A percentile compares a stretch with the other conserved stretches of the same genome.
phyloP scores from a whole-genome alignment of 2,329 filamentous ascomycete genomes.

The Blastomyces percursus region DNA sequence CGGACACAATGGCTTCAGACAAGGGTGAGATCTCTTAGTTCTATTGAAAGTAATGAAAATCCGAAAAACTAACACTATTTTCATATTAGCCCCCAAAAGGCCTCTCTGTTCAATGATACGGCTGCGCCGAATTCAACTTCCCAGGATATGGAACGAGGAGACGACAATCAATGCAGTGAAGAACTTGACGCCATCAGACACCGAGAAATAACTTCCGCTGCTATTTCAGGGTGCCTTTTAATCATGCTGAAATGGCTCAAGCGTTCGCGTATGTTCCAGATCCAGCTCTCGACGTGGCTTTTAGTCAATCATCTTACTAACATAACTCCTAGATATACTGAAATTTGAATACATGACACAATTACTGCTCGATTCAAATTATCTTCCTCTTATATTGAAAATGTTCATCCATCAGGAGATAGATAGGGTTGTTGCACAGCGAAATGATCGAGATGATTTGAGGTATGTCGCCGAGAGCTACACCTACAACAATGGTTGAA shows the following conservation, averaged over 20 bases:
- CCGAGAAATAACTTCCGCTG: constrained; percentile 82
- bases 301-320: constrained; percentile 7
- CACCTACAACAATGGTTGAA: background rate
- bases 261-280: constrained; percentile 61
- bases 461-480: constrained; percentile 44
- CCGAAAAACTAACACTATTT: background rate
- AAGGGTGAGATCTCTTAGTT: constrained; percentile 35
- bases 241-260: constrained; percentile 95
- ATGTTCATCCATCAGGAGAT: constrained; percentile 91
- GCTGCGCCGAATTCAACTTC: background rate
- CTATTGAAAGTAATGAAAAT: background rate
- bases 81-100: background rate
- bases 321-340: constrained; percentile 55
- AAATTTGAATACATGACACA: constrained; percentile 96
- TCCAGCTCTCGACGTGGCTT: background rate
- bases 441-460: constrained; percentile 68
- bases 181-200: constrained; percentile 72
- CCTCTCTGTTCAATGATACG: background rate
- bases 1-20: constrained; percentile 35
- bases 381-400: constrained; percentile 83
- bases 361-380: constrained; percentile 86
- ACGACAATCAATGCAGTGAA: constrained; percentile 35
- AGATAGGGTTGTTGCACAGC: constrained; percentile 77
- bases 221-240: constrained; percentile 77
- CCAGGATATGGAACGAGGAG: background rate